Conservation (phyloP, 345 rosid species). For the Pistacia vera region DNA sequence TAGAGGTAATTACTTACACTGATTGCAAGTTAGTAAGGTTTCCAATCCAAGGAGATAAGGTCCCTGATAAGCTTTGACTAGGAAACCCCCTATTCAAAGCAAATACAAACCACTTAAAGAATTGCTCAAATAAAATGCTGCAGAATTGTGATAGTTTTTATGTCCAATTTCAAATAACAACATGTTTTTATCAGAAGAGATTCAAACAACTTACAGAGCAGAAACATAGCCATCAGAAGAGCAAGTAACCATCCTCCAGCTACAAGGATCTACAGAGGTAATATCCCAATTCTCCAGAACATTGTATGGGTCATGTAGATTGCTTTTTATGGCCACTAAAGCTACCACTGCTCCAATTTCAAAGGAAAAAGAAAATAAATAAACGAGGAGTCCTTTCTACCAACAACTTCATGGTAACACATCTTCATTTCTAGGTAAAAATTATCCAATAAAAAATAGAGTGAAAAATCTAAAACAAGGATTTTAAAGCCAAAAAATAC, state of each 20-base stretch:
- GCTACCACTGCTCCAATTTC: slow-evolving; percentile 81
- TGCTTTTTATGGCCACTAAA: slow-evolving; percentile 75
- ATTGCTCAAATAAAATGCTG: background rate
- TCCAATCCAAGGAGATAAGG: slow-evolving; percentile 81
- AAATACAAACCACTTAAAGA: slow-evolving; percentile 1
- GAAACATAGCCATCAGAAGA: slow-evolving; percentile 82
- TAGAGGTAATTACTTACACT: slow-evolving; percentile 58
- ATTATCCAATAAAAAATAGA: background rate
- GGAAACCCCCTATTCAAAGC: slow-evolving; percentile 78
- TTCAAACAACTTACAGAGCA: slow-evolving; percentile 65
- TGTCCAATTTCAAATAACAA: background rate
- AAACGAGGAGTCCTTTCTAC: background rate
- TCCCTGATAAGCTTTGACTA: slow-evolving; percentile 94
- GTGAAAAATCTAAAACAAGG: background rate
- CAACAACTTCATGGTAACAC: background rate
- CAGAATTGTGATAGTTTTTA: slow-evolving; percentile 5
- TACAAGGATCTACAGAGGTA: slow-evolving; percentile 98
- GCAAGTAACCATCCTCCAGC: slow-evolving; percentile 99
- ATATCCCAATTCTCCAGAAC: slow-evolving; percentile 96
- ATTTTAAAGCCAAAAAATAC: slow-evolving; percentile 15
- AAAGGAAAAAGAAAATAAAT: slow-evolving; percentile 15
- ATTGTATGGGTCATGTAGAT: slow-evolving; percentile 84
- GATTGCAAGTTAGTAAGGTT: slow-evolving; percentile 83
- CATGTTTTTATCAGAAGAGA: background rate
- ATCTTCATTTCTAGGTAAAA: background rate